phyloP scores from a whole-genome alignment of 495 filamentous ascomycete genomes.

The Trichocladium uniseriatum region DNA sequence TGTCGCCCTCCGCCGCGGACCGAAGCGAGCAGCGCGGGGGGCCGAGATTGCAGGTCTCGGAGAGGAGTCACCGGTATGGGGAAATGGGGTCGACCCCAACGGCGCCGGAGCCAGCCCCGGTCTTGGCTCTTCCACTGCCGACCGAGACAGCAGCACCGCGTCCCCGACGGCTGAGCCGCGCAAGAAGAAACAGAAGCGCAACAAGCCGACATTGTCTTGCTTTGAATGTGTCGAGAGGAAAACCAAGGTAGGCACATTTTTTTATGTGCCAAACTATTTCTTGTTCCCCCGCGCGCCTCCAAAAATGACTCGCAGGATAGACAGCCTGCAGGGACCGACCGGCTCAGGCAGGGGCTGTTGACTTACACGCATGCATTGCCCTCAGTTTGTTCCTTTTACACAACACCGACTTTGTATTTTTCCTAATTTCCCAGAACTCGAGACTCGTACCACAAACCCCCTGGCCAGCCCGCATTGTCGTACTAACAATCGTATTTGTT shows the following conservation, averaged over 20 bases:
- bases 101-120: slow-evolving; percentile 8
- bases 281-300: too few species aligned
- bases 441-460: background rate
- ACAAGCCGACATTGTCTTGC: slow-evolving; percentile 67
- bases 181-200: slow-evolving; percentile 61
- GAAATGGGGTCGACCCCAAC: background rate
- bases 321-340: too few species aligned
- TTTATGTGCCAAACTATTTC: too few species aligned
- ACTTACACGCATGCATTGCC: too few species aligned
- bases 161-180: slow-evolving; percentile 28
- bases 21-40: background rate
- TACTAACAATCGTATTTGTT: slow-evolving; percentile 6
- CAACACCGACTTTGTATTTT: too few species aligned
- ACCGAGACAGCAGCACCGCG: slow-evolving; percentile 22
- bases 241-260: slow-evolving; percentile 46
- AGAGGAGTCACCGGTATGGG: background rate
- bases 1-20: background rate
- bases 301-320: too few species aligned
- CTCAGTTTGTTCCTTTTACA: too few species aligned
- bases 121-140: slow-evolving; percentile 11
- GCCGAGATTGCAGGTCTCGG: too few species aligned
- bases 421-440: background rate
- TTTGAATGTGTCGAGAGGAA: slow-evolving; percentile 63
- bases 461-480: background rate
- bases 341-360: too few species aligned